Conservation (phyloP, 78 protist species). For the Emiliania huxleyi region DNA sequence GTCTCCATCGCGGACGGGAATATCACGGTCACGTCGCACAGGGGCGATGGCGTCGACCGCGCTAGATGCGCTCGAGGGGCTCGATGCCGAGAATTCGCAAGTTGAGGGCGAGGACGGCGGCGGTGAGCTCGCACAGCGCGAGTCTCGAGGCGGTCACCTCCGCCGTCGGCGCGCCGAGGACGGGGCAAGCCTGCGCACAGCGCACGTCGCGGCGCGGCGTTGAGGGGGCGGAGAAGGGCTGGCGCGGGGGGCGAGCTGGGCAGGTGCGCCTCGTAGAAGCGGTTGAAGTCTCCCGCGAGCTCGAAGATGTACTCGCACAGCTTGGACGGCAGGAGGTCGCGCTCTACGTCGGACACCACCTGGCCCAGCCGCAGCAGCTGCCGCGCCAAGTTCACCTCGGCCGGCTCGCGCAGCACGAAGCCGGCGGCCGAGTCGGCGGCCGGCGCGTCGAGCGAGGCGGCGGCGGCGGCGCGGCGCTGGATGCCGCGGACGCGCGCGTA, state of each 20-base stretch:
- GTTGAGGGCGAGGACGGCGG: not conserved
- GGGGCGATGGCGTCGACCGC: too few relatives aligned
- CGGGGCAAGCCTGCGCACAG: too few relatives aligned
- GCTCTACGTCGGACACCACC: constrained; percentile 10
- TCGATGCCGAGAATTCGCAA: constrained; percentile 21
- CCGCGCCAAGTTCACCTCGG: constrained; percentile 25
- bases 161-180: not conserved
- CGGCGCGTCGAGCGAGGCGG: not conserved
- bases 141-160: not conserved
- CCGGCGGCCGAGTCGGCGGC: not conserved
- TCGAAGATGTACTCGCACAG: constrained; percentile 82
- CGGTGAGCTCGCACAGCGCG: not conserved
- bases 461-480: not conserved
- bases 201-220: too few relatives aligned
- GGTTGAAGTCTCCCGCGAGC: constrained; percentile 63
- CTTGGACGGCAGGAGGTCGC: constrained; percentile 63
- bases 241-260: too few relatives aligned
- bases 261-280: constrained; percentile 72
- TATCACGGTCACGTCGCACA: too few relatives aligned
- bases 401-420: not conserved
- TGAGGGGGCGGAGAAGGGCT: too few relatives aligned
- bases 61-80: constrained; percentile 23
- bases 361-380: constrained; percentile 40
- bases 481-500: constrained; percentile 77
- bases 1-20: too few relatives aligned